Percentiles rank a stretch among this genome's conserved stretches.
These are phyloP conservation scores for Rhinocladiella mackenziei DNA, from an alignment of 2,329 filamentous ascomycete genomes.

Conservation along the genomic window DNA sequence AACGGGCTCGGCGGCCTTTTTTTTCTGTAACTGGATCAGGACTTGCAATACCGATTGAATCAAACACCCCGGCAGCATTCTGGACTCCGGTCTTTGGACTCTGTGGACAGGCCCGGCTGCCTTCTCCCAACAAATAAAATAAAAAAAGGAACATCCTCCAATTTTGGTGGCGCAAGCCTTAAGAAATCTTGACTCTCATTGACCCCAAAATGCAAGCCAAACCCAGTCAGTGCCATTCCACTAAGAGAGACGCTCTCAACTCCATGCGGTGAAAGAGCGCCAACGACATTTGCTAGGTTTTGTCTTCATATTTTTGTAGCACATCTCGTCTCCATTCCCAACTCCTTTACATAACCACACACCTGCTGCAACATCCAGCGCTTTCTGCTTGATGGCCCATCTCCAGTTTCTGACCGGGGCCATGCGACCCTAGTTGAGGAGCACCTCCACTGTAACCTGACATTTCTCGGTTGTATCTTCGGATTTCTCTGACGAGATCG, in stretches of 20 bases:
- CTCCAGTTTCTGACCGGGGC: constrained; percentile 52
- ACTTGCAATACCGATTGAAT: constrained; percentile 15
- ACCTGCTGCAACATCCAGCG: constrained; percentile 76
- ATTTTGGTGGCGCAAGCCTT: constrained; percentile 19
- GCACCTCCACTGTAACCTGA: constrained; percentile 64
- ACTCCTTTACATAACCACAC: constrained; percentile 68
- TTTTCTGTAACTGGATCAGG: constrained; percentile 8
- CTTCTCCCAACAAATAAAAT: background rate
- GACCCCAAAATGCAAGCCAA: constrained; percentile 24
- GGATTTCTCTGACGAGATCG: constrained; percentile 95
- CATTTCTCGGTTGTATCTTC: constrained; percentile 98
- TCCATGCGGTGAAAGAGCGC: constrained; percentile 13
- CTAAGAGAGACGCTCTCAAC: constrained; percentile 19
- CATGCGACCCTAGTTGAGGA: constrained; percentile 65
- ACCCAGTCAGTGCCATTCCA: constrained; percentile 9
- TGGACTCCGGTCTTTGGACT: too few species aligned
- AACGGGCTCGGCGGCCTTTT: too few species aligned
- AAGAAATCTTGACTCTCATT: constrained; percentile 16
- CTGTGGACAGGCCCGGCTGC: too few species aligned
- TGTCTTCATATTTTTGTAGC: background rate
- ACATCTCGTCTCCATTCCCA: constrained; percentile 1
- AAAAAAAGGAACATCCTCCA: constrained; percentile 12
- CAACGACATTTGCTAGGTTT: constrained; percentile 8
- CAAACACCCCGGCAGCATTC: constrained; percentile 14
- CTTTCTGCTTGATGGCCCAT: constrained; percentile 60